Evolutionary conservation across 345 rosid species (phyloP), one percentile per base, ranked within the genome.

Genomic region (Acer yangbiense): DNA sequence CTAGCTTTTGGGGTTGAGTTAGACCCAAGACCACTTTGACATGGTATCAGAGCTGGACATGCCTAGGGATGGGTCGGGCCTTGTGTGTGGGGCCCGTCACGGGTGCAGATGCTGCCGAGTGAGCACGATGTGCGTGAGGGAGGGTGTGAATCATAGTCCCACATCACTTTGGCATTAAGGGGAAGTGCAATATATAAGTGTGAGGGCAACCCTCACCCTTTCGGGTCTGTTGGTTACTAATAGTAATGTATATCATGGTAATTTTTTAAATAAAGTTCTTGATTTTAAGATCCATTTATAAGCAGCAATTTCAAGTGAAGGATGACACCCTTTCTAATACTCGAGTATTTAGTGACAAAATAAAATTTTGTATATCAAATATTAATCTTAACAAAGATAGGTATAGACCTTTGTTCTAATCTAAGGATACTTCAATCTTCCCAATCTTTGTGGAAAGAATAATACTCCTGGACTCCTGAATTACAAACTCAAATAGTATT

Each of bases 301-400:
- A 3, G 54, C 52, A 52, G 60, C 60, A 74, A 13, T 76, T 71
- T 55, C 35, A 39, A 43, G 29, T 14, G 23, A 62, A 74, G 18
- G 60, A 27, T 43, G 25, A 63, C 55, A 68, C 6, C 57, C 12
- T 76, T 67, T 57, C 25, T 21, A 23, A 76, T 43, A 41, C 39
- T 25, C 58, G 13, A 17, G 73, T 41, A 55, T 23, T 68, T 71
- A 55, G 72, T 71, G 20, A 71, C 21, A 55, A 44, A 44, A 66
- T 60, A 39, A 32, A 63, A 17, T 0, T 11, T 10, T 18, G 64
- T 20, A 72, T 11, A 27, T 48, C 46, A 46, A 74, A 46, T 18
- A 44, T 44, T 62, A 25, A 61, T 60, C 76, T n/a, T 61, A 20
- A 17, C 27, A 41, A 60, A 18, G 11, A 61, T 46, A 46, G 50